phyloP scores from a whole-genome alignment of 768 basidiomycete genomes.

The Daedaleopsis nitida region DNA sequence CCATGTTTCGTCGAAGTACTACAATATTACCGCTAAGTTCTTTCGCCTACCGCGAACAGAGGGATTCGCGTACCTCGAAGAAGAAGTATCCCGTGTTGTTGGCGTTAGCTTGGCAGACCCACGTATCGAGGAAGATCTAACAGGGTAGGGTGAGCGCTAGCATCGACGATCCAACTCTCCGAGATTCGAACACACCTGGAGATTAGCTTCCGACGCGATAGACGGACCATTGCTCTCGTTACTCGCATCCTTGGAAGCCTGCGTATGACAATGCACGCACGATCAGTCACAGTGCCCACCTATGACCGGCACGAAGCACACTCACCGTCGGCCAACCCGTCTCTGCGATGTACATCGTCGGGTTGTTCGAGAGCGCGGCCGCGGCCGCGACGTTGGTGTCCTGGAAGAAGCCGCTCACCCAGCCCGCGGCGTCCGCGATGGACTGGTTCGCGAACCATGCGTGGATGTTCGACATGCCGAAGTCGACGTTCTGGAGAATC shows the following conservation, averaged over 20 bases:
- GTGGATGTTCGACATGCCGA: slow-evolving; percentile 89
- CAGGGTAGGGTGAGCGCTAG: neutral
- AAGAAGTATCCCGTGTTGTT: slow-evolving; percentile 88
- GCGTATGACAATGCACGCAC: neutral
- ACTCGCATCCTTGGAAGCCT: slow-evolving; percentile 53
- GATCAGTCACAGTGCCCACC: neutral
- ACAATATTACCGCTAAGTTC: slow-evolving; percentile 20
- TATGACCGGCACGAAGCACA: neutral
- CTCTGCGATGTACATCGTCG: slow-evolving; percentile 90
- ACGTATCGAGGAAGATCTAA: slow-evolving; percentile 81
- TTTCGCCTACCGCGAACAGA: too few relatives aligned
- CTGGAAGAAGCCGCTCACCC: slow-evolving; percentile 83
- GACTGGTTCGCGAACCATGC: slow-evolving; percentile 90
- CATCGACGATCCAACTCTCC: neutral
- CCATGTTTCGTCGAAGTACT: slow-evolving; percentile 70
- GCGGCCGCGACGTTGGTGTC: slow-evolving; percentile 64
- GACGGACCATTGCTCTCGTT: slow-evolving; percentile 72
- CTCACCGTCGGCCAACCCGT: slow-evolving; percentile 82
- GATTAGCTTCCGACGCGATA: slow-evolving; percentile 55
- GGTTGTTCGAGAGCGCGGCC: slow-evolving; percentile 60
- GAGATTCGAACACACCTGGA: slow-evolving; percentile 43
- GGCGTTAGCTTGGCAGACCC: slow-evolving; percentile 82
- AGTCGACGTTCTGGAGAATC: slow-evolving; percentile 66
- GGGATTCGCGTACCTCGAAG: slow-evolving; percentile 60
- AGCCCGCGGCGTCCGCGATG: slow-evolving; percentile 66